Conservation (phyloP, 2,329 filamentous ascomycete species). For the Colletotrichum acutatum region DNA sequence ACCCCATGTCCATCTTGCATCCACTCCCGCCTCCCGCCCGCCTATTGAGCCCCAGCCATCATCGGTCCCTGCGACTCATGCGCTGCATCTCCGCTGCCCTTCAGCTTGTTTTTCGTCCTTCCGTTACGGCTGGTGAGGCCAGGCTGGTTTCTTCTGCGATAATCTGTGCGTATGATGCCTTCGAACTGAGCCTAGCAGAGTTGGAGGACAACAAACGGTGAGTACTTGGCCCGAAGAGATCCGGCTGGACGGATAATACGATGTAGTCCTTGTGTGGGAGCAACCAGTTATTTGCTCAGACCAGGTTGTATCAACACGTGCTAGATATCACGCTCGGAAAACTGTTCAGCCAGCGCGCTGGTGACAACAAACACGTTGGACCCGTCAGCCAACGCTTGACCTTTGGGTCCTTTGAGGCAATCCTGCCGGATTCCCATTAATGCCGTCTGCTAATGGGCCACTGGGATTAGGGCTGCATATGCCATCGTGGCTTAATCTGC, state of each 20-base stretch:
- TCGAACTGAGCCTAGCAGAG: background rate
- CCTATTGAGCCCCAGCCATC: constrained; percentile 1
- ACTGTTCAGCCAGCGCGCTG: background rate
- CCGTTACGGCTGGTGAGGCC: background rate
- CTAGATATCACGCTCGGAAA: background rate
- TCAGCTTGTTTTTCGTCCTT: constrained; percentile 5
- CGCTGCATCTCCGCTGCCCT: background rate
- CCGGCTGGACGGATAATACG: background rate
- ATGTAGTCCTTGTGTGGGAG: background rate
- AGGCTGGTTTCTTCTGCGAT: background rate
- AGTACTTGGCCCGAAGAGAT: background rate
- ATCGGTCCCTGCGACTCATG: background rate
- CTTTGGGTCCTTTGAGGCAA: constrained; percentile 14
- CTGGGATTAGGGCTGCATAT: constrained; percentile 35
- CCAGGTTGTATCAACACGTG: constrained; percentile 3
- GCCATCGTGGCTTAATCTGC: constrained; percentile 29
- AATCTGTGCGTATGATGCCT: background rate
- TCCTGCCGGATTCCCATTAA: constrained; percentile 10
- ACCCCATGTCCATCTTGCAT: constrained; percentile 13
- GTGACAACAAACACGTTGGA: constrained; percentile 6
- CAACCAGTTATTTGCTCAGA: background rate
- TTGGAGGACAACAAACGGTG: background rate
- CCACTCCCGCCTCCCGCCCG: constrained; percentile 12
- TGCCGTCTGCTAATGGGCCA: constrained; percentile 20
- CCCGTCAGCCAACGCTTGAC: constrained; percentile 10